Evolutionary conservation across 805 yeast species (phyloP).

Genomic region (Alloascoidea africana): DNA sequence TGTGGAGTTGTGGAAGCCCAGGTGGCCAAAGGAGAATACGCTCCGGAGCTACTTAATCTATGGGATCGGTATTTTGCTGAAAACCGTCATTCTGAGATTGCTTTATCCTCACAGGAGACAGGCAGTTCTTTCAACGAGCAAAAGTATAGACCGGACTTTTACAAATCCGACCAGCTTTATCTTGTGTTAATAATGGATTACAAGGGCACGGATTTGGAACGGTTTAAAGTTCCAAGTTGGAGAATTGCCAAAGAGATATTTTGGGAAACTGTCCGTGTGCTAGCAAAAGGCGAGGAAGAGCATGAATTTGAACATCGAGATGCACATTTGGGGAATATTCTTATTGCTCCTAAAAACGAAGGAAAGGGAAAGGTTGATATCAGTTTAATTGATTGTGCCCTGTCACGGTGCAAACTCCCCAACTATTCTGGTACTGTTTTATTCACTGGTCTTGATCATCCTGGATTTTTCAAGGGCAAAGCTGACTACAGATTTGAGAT

Average conservation of each 20-base stretch:
- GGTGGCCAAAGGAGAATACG: constrained; percentile 31
- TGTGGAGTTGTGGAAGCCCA: constrained; percentile 25
- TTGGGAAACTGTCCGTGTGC: constrained; percentile 32
- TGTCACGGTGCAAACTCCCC: constrained; percentile 35
- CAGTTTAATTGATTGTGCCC: constrained; percentile 41
- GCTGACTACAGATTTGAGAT: constrained; percentile 50
- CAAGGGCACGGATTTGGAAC: constrained; percentile 28
- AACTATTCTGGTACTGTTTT: constrained; percentile 14
- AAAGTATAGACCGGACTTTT: constrained; percentile 11
- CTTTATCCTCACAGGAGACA: constrained; percentile 7
- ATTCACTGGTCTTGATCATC: constrained; percentile 48
- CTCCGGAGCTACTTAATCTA: constrained; percentile 22
- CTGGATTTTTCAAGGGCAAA: constrained; percentile 41
- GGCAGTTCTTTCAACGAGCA: constrained; percentile 1
- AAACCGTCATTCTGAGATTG: constrained; percentile 5
- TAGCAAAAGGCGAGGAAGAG: constrained; percentile 35
- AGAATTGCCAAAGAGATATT: constrained; percentile 28
- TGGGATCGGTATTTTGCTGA: constrained; percentile 35
- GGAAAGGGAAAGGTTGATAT: constrained; percentile 17
- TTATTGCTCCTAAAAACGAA: constrained; percentile 20
- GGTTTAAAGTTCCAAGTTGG: constrained; percentile 22
- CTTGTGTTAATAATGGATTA: constrained; percentile 18
- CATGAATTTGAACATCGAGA: constrained; percentile 58
- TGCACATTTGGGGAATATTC: constrained; percentile 49
- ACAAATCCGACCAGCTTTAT: constrained; percentile 17